A percentile compares a stretch with the other conserved stretches of the same genome.
Conservation (phyloP, 2,329 filamentous ascomycete species). For the Penicillium hordei region DNA sequence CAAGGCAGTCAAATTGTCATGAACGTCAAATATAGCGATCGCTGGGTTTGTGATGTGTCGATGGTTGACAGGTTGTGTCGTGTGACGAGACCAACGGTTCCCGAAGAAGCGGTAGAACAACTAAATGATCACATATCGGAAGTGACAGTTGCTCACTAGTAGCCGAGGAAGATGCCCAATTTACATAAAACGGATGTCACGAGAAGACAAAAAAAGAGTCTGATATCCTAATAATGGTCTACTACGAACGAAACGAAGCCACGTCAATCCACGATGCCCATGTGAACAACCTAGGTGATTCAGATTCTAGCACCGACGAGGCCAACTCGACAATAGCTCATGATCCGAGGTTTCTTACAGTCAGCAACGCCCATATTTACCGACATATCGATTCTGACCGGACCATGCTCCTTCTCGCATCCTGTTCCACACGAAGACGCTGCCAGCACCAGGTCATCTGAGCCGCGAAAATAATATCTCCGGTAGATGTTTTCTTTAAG, state of each 20-base stretch:
- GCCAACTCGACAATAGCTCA: conserved; percentile 4
- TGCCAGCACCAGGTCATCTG: conserved; percentile 22
- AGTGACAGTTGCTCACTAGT: neutral
- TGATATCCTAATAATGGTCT: neutral
- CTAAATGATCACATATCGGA: conserved; percentile 3
- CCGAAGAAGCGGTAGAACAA: conserved; percentile 15
- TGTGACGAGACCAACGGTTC: conserved; percentile 20
- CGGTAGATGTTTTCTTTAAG: neutral
- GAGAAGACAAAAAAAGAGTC: neutral
- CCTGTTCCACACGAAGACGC: conserved; percentile 13
- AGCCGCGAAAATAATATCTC: conserved; percentile 10
- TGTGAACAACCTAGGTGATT: conserved; percentile 15
- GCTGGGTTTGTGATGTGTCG: conserved; percentile 18
- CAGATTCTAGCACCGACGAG: conserved; percentile 11
- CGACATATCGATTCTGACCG: neutral
- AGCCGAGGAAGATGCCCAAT: neutral
- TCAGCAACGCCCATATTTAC: neutral
- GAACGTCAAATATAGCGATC: conserved; percentile 2
- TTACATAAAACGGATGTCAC: conserved; percentile 7
- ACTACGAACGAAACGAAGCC: conserved; percentile 19
- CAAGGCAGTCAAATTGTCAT: neutral
- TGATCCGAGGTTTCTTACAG: neutral
- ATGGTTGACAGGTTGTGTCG: conserved; percentile 19
- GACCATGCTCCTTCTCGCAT: conserved; percentile 5
- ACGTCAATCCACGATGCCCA: conserved; percentile 22